A percentile compares a stretch with the other conserved stretches of the same genome.
Conservation (phyloP, 75 land plant genomes). For the Sequoiadendron giganteum region DNA sequence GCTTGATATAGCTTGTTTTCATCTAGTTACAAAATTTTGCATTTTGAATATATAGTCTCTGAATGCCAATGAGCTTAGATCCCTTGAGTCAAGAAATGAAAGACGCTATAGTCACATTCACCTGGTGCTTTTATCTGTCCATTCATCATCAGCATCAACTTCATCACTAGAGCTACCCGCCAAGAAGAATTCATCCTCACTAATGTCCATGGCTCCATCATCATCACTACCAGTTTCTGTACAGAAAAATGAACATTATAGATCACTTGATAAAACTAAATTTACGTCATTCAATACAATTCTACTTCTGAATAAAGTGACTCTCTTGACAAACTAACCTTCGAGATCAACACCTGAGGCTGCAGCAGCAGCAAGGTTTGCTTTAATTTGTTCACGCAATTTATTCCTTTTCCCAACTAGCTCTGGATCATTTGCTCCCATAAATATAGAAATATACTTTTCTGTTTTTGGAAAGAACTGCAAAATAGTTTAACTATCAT, state of each 20-base stretch:
- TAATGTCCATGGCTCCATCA: constrained; percentile 76
- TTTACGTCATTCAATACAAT: background rate
- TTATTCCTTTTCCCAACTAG: constrained; percentile 58
- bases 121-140: constrained; percentile 98
- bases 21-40: background rate
- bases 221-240: constrained; percentile 99
- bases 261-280: background rate
- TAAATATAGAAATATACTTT: constrained; percentile 88
- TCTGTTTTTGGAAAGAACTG: constrained; percentile 99
- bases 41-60: background rate
- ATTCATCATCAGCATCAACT: constrained; percentile 98
- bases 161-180: constrained; percentile 96
- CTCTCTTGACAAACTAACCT: constrained; percentile 41
- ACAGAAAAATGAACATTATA: background rate
- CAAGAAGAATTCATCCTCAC: constrained; percentile 94
- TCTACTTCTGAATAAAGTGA: background rate
- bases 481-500: constrained; percentile 13
- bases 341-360: constrained; percentile 93
- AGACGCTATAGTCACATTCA: constrained; percentile 11
- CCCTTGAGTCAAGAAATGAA: background rate
- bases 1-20: background rate
- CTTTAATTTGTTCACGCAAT: constrained; percentile 84
- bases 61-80: background rate
- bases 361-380: constrained; percentile 82
- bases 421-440: constrained; percentile 78